A percentile compares a stretch with the other conserved stretches of the same genome.
phyloP scores from a whole-genome alignment of 1,284 basidiomycete genomes.

The Boletus chippewaensis region DNA sequence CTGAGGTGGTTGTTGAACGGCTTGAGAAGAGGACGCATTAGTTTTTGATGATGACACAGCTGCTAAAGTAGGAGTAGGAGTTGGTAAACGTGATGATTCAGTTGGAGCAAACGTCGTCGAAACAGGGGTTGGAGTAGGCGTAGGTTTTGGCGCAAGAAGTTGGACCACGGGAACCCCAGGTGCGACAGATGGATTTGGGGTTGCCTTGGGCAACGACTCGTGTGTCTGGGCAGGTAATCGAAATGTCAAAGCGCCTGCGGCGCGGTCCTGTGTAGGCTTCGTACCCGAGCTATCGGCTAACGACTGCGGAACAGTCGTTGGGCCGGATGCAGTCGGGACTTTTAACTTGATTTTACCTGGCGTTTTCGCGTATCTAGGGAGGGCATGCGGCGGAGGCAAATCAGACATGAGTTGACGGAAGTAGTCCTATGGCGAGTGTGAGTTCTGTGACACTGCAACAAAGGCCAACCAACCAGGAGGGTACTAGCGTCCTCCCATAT shows the following conservation, averaged over 20 bases:
- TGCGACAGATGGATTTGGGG: slow-evolving; percentile 11
- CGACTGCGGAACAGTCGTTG: slow-evolving; percentile 9
- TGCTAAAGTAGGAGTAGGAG: slow-evolving; percentile 10
- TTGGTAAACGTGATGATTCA: slow-evolving; percentile 20
- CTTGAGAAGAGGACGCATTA: slow-evolving; percentile 29
- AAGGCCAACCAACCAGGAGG: slow-evolving; percentile 46
- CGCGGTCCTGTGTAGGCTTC: slow-evolving; percentile 23
- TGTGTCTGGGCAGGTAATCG: slow-evolving; percentile 24
- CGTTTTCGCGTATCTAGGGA: slow-evolving; percentile 54
- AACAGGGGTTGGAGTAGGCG: slow-evolving; percentile 16
- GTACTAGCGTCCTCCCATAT: slow-evolving; percentile 70
- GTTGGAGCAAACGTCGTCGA: slow-evolving; percentile 22
- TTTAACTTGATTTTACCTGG: slow-evolving; percentile 63
- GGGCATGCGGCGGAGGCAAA: slow-evolving; percentile 54
- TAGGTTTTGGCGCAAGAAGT: slow-evolving; percentile 15
- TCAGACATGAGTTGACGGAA: slow-evolving; percentile 71
- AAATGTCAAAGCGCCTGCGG: slow-evolving; percentile 25
- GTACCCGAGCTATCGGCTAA: slow-evolving; percentile 12
- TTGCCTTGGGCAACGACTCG: slow-evolving; percentile 21
- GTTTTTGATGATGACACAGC: slow-evolving; percentile 21
- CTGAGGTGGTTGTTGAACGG: slow-evolving; percentile 29
- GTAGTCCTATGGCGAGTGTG: slow-evolving; percentile 43
- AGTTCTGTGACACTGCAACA: slow-evolving; percentile 8
- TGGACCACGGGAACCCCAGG: slow-evolving; percentile 13
- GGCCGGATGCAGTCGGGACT: slow-evolving; percentile 35